Conservation (phyloP, 208 protist species). For the Wallacemonas sp. region DNA sequence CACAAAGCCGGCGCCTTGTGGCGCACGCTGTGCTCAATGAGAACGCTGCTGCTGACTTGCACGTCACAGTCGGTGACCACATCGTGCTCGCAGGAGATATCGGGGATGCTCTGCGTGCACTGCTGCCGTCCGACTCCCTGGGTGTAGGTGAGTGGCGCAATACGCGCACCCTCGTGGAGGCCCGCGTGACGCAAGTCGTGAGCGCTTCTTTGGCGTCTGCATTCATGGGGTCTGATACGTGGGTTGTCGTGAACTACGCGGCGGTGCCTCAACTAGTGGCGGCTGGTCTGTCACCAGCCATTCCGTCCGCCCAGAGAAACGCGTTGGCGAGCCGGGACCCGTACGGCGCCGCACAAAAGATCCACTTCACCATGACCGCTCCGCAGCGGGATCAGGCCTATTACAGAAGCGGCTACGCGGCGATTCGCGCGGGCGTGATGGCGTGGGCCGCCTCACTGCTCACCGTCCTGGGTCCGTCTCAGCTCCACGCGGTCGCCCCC, state of each 20-base stretch:
- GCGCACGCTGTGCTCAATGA: background rate
- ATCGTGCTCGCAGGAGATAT: slow-evolving; percentile 26
- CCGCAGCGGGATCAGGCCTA: slow-evolving; percentile 32
- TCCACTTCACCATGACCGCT: slow-evolving; percentile 49
- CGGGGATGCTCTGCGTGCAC: slow-evolving; percentile 13
- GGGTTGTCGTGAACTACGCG: slow-evolving; percentile 30
- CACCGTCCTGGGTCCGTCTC: slow-evolving; percentile 57
- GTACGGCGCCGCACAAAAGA: slow-evolving; percentile 24
- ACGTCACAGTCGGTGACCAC: slow-evolving; percentile 28
- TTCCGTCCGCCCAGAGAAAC: slow-evolving; percentile 12
- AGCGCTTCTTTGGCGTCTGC: slow-evolving; percentile 16
- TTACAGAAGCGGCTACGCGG: slow-evolving; percentile 35
- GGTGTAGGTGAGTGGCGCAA: slow-evolving; percentile 3
- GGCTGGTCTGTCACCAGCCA: slow-evolving; percentile 23
- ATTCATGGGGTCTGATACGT: slow-evolving; percentile 23
- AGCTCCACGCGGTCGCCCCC: slow-evolving; percentile 50
- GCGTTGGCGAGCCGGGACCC: slow-evolving; percentile 15
- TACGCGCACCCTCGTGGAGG: slow-evolving; percentile 24
- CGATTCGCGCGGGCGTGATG: slow-evolving; percentile 38
- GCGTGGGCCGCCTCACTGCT: slow-evolving; percentile 53
- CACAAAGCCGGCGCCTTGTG: slow-evolving; percentile 2
- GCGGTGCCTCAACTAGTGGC: slow-evolving; percentile 25
- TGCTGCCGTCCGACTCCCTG: slow-evolving; percentile 1
- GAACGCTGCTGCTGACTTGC: background rate
- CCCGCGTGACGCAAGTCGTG: slow-evolving; percentile 19